Conservation (phyloP, 768 basidiomycete genomes). For the Polyporus arcularius region DNA sequence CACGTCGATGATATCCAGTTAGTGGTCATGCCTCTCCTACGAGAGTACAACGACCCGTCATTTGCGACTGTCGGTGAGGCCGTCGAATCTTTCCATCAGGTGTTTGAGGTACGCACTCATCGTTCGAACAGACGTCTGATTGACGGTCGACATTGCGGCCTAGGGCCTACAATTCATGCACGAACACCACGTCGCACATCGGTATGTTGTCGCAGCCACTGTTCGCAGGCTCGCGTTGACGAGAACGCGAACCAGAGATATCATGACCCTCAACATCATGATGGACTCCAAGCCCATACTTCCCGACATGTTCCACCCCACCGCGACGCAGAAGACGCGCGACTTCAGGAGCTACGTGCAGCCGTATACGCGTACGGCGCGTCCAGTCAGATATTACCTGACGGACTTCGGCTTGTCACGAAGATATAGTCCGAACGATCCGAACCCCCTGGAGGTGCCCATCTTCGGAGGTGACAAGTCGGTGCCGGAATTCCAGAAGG, state of each 20-base stretch:
- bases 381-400: constrained; percentile 32
- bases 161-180: constrained; percentile 24
- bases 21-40: constrained; percentile 15
- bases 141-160: not conserved
- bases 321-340: no score
- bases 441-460: constrained; percentile 2
- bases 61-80: constrained; percentile 6
- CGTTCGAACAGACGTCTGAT: not conserved
- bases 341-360: constrained; percentile 20
- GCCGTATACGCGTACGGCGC: constrained; percentile 29
- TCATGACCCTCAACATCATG: constrained; percentile 18
- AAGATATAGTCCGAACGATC: constrained; percentile 13
- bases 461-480: constrained; percentile 20
- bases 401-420: constrained; percentile 17
- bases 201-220: not conserved
- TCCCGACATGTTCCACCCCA: constrained; percentile 7
- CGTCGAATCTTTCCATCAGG: not conserved
- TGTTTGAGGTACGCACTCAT: not conserved
- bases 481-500: constrained; percentile 20
- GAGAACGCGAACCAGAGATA: not conserved
- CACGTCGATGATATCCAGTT: not conserved
- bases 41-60: not conserved
- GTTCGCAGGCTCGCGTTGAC: not conserved
- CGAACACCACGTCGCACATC: constrained; percentile 8
- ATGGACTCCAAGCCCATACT: constrained; percentile 16